Base-by-base conservation (phyloP, 345 rosid genomes). In the Clarkia xantiana region DNA sequence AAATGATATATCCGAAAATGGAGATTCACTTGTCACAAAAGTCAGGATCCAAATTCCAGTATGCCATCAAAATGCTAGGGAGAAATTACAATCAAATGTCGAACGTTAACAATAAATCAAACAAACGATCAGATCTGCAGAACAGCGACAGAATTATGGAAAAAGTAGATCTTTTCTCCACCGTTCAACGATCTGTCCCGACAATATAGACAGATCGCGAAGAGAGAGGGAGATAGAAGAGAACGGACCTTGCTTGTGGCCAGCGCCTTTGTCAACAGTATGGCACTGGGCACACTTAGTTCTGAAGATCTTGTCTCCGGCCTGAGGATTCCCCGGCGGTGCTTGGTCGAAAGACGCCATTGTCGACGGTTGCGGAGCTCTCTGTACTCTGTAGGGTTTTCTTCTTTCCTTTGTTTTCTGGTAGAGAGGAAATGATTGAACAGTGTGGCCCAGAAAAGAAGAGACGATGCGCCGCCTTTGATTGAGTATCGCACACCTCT, bases 191-290 rank as follows among this genome's bases (percentile, higher is more conserved):
- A 42, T 18, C 22, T 19, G 10, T 10, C 45, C 51, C 16, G 18
- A 13, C 41, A 23, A 0, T n/a, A 15, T 3, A 25, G 14, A 49
- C 13, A 7, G 17, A 12, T 16, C 9, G 23, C 40, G 23, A 29
- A 14, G 14, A 11, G 17, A 23, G 47, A 47, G 40, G 45, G 16
- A 19, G 41, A 34, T 12, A 18, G 44, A 14, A 39, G 17, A 13
- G 46, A n/a, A 36, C 20, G 11, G 11, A 82, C 97, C 97, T 76
- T 89, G 95, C 67, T 89, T 89, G 73, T 89, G 97, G 65, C 97
- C 97, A 18, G 94, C 88, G 50, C 97, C 95, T 71, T 89, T 75
- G 0, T 89, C 97, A 54, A 79, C 97, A 67, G 97, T 89, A 73
- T 81, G 88, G 77, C 89, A 81, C 70, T 81, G 84, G 9, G 77